These are phyloP conservation scores for Dactylellina sp. DNA, from an alignment of 2,329 filamentous ascomycete genomes.

Conservation along the genomic window DNA sequence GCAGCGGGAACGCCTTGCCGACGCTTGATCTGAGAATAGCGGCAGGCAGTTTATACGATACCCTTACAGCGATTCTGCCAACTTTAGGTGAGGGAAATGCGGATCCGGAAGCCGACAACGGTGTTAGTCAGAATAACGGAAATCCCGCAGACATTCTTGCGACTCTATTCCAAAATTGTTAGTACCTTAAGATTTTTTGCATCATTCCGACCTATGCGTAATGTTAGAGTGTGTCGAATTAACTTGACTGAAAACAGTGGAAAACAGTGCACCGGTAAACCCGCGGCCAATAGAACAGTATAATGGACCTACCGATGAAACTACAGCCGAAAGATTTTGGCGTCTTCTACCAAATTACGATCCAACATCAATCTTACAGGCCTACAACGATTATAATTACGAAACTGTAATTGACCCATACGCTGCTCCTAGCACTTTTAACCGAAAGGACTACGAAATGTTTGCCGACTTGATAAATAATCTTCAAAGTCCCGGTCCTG, in stretches of 20 bases:
- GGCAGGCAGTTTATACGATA: conserved; percentile 1
- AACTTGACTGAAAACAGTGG: not conserved
- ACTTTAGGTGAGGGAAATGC: too few relatives aligned
- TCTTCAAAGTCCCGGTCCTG: not conserved
- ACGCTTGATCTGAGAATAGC: not conserved
- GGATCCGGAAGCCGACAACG: not conserved
- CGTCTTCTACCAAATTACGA: not conserved
- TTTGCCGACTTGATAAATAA: conserved; percentile 9
- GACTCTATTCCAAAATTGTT: not conserved
- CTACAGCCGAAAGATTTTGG: not conserved
- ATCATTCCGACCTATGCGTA: too few relatives aligned
- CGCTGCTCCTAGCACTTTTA: not conserved
- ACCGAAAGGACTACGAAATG: not conserved
- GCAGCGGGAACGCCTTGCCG: not conserved
- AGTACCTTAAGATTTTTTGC: not conserved
- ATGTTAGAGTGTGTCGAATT: too few relatives aligned
- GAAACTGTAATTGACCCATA: not conserved
- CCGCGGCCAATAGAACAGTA: not conserved
- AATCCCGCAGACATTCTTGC: not conserved
- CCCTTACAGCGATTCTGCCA: not conserved
- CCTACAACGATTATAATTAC: not conserved
- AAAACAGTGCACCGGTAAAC: not conserved
- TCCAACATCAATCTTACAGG: not conserved
- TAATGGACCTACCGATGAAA: not conserved
- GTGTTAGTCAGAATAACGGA: not conserved